These are phyloP conservation scores for Paramecium sexaurelia DNA, from an alignment of 73 alveolate species.

Conservation along the genomic window DNA sequence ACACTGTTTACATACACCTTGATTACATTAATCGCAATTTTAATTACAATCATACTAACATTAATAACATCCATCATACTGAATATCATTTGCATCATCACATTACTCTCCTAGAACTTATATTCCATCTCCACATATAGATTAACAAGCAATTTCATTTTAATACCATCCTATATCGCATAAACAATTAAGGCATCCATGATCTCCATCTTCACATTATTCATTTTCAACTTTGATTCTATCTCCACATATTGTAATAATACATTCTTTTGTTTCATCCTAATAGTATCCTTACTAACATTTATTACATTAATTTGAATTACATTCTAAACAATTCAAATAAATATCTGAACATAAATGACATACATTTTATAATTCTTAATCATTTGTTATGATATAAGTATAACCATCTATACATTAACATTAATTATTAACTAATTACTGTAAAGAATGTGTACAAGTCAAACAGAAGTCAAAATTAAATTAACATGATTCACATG, in stretches of 20 bases:
- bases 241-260: background rate
- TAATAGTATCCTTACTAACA: background rate
- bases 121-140: conserved; percentile 37
- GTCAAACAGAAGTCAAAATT: background rate
- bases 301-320: background rate
- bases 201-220: conserved; percentile 46
- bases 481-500: background rate
- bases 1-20: background rate
- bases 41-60: background rate
- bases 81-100: conserved; percentile 14
- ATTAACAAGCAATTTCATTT: background rate
- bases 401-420: background rate
- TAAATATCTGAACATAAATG: background rate
- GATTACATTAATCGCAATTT: background rate
- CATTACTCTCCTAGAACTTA: background rate
- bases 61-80: background rate
- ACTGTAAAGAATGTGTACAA: background rate
- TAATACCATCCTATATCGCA: background rate
- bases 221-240: background rate
- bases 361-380: background rate
- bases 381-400: background rate
- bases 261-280: background rate
- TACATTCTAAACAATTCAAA: background rate
- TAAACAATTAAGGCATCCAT: background rate
- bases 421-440: background rate